Evolutionary conservation across 768 basidiomycete species (phyloP).

Genomic region (Trametes meyenii): DNA sequence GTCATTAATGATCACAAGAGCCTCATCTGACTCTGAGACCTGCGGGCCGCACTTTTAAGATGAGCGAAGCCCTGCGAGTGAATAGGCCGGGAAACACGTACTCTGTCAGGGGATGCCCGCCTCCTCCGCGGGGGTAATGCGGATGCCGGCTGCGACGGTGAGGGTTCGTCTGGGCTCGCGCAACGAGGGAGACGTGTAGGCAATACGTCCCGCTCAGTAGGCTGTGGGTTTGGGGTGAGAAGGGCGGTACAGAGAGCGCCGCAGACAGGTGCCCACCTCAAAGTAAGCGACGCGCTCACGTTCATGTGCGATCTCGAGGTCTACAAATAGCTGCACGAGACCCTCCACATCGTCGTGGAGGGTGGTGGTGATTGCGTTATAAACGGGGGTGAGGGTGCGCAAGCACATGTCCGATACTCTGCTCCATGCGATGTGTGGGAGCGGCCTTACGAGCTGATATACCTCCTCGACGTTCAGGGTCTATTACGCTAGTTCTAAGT

Average conservation of each 20-base stretch:
- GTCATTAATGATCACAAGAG: conserved; percentile 29
- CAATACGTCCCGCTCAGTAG: conserved; percentile 19
- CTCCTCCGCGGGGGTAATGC: conserved; percentile 8
- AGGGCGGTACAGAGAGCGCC: neutral
- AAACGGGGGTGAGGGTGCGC: conserved; percentile 32
- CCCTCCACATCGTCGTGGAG: conserved; percentile 44
- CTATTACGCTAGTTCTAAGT: conserved; percentile 15
- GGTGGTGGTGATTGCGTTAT: conserved; percentile 38
- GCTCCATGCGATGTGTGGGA: conserved; percentile 29
- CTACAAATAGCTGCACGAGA: conserved; percentile 46
- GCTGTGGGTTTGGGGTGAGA: conserved; percentile 5
- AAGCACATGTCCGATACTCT: conserved; percentile 26
- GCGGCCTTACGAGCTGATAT: conserved; percentile 22
- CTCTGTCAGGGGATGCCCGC: conserved; percentile 13
- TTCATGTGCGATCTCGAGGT: conserved; percentile 36
- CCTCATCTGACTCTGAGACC: conserved; percentile 11
- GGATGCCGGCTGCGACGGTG: neutral
- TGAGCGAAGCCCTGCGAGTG: neutral
- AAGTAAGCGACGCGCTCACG: conserved; percentile 16
- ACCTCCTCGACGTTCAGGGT: conserved; percentile 30
- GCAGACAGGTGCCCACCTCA: conserved; percentile 10
- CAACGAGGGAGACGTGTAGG: conserved; percentile 6
- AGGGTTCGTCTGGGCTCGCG: neutral
- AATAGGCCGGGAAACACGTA: neutral
- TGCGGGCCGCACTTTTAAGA: too few relatives aligned